phyloP scores from a whole-genome alignment of 2,329 filamentous ascomycete species.

The Trichoderma pleuroti region DNA sequence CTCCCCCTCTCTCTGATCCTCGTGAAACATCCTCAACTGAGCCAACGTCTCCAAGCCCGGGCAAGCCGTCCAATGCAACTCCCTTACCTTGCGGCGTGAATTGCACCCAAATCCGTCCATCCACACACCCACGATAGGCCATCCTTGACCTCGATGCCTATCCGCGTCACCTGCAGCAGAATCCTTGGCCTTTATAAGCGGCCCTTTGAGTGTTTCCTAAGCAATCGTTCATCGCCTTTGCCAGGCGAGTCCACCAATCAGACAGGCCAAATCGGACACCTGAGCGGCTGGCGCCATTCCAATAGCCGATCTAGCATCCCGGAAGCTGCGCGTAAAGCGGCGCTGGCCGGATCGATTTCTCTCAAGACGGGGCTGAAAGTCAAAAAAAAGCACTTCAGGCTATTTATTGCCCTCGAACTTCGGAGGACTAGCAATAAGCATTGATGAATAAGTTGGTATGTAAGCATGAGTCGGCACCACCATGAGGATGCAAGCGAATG shows the following conservation, averaged over 20 bases:
- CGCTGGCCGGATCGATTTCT: conserved; percentile 1
- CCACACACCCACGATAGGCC: neutral
- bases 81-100: neutral
- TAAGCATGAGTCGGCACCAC: neutral
- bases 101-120: neutral
- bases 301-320: neutral
- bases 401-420: neutral
- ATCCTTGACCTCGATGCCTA: neutral
- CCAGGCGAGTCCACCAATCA: conserved; percentile 1
- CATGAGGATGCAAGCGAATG: neutral
- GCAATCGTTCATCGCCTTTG: neutral
- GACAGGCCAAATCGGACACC: neutral
- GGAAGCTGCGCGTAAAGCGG: neutral
- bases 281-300: neutral
- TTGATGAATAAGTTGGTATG: neutral
- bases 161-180: neutral
- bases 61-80: conserved; percentile 1
- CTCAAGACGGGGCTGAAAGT: neutral
- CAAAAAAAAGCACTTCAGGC: neutral
- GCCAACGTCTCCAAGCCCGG: neutral
- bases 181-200: neutral
- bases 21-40: neutral
- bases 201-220: neutral
- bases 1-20: neutral
- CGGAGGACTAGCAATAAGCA: neutral